These are phyloP conservation scores for Naganishia antarctica DNA, from an alignment of 768 basidiomycete genomes.

Conservation along the genomic window DNA sequence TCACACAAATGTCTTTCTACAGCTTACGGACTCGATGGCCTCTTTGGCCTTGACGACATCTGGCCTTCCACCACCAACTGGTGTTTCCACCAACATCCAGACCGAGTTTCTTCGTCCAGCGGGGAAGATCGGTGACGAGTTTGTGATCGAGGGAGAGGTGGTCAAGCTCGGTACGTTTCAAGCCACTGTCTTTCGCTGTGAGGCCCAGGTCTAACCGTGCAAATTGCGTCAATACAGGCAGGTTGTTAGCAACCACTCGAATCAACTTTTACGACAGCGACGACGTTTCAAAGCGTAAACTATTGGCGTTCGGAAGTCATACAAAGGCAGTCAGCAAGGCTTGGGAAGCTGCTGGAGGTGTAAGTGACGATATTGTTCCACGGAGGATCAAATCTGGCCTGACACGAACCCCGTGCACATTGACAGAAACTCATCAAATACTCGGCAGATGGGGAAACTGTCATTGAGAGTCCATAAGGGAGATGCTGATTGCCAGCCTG, in stretches of 20 bases:
- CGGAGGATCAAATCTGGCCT: neutral
- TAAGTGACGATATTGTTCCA: neutral
- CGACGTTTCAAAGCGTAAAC: conserved; percentile 24
- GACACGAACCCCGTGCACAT: neutral
- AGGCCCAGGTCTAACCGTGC: neutral
- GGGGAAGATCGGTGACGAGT: conserved; percentile 34
- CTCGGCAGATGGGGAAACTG: conserved; percentile 27
- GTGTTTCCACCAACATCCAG: conserved; percentile 42
- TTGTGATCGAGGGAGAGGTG: conserved; percentile 39
- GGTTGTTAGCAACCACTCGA: conserved; percentile 39
- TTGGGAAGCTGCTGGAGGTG: conserved; percentile 29
- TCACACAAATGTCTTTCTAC: neutral
- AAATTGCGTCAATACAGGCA: conserved; percentile 23
- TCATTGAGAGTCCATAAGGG: too few species aligned
- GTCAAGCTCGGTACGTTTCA: conserved; percentile 37
- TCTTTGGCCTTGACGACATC: conserved; percentile 43
- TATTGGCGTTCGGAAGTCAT: conserved; percentile 45
- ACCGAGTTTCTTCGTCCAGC: conserved; percentile 47
- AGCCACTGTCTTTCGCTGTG: neutral
- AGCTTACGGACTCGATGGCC: conserved; percentile 47
- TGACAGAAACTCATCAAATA: conserved; percentile 28
- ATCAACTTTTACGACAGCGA: conserved; percentile 36
- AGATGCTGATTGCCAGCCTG: too few species aligned
- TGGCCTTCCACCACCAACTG: conserved; percentile 45
- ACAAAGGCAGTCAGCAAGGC: conserved; percentile 43